A percentile compares a stretch with the other conserved stretches of the same genome.
Conservation (phyloP, 164 flowering plant genomes). For the Chimonanthus praecox region DNA sequence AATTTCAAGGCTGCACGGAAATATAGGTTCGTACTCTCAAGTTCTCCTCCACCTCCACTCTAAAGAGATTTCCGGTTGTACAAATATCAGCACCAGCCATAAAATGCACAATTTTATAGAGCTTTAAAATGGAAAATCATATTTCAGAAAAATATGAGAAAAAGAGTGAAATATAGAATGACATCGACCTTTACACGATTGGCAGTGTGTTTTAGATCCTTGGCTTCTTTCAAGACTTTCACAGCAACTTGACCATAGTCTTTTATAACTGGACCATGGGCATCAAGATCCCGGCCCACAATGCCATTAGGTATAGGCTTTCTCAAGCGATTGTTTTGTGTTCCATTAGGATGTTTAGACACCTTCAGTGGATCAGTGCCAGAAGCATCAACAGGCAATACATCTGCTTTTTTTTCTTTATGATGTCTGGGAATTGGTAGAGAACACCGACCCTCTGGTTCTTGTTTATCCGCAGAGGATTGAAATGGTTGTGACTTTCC, state of each 20-base stretch:
- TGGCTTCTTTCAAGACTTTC: conserved; percentile 82
- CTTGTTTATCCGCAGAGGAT: conserved; percentile 8
- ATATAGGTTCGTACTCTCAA: conserved; percentile 59
- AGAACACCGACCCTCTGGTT: conserved; percentile 8
- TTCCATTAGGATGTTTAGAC: conserved; percentile 30
- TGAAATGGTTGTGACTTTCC: conserved; percentile 4
- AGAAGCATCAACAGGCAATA: conserved; percentile 25
- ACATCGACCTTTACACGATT: conserved; percentile 78
- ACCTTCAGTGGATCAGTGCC: conserved; percentile 32
- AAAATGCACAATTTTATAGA: not conserved
- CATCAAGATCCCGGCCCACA: conserved; percentile 40
- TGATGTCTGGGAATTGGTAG: conserved; percentile 16
- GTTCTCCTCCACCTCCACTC: conserved; percentile 45
- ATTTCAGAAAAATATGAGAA: not conserved
- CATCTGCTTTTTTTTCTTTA: conserved; percentile 35
- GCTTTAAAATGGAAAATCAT: not conserved
- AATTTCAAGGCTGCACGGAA: conserved; percentile 93
- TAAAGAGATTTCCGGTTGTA: conserved; percentile 10
- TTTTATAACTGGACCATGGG: conserved; percentile 62
- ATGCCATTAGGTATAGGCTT: conserved; percentile 38
- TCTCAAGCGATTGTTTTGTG: conserved; percentile 42
- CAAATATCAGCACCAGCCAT: conserved; percentile 3
- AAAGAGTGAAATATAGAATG: not conserved
- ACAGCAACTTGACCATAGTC: conserved; percentile 65
- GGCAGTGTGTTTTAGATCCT: conserved; percentile 78